A percentile compares a stretch with the other conserved stretches of the same genome.
Evolutionary conservation across 495 filamentous ascomycete genomes (phyloP).

Genomic region (Trichoderma asperelloides): DNA sequence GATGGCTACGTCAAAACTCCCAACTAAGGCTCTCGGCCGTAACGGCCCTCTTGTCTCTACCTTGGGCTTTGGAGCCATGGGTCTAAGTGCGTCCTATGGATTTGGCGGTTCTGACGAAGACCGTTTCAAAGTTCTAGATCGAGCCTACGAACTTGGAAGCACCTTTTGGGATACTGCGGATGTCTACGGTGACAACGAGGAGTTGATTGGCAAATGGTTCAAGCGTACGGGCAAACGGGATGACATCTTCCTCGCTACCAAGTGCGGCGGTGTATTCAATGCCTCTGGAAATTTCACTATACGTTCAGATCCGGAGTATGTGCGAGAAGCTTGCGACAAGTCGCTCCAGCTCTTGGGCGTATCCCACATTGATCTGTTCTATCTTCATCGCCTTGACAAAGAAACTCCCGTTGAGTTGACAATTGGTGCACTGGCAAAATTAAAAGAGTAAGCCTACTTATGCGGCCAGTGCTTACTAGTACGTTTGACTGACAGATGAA

Average conservation of each 20-base stretch:
- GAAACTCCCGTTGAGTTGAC: slow-evolving; percentile 57
- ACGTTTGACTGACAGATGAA: not conserved
- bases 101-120: slow-evolving; percentile 25
- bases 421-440: slow-evolving; percentile 38
- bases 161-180: slow-evolving; percentile 45
- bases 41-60: slow-evolving; percentile 44
- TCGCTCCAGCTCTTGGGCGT: slow-evolving; percentile 44
- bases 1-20: slow-evolving; percentile 14
- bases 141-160: slow-evolving; percentile 32
- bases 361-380: slow-evolving; percentile 50
- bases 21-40: slow-evolving; percentile 37
- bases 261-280: slow-evolving; percentile 32
- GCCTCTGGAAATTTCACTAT: slow-evolving; percentile 14
- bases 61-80: slow-evolving; percentile 49
- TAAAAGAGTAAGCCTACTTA: slow-evolving; percentile 23
- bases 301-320: slow-evolving; percentile 42
- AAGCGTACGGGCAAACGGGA: slow-evolving; percentile 36
- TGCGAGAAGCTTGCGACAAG: slow-evolving; percentile 36
- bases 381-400: slow-evolving; percentile 45
- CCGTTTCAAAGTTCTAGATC: slow-evolving; percentile 34
- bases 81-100: slow-evolving; percentile 37
- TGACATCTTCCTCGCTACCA: slow-evolving; percentile 50
- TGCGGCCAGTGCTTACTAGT: not conserved
- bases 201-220: slow-evolving; percentile 48
- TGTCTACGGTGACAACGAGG: slow-evolving; percentile 41